phyloP scores from a whole-genome alignment of 1,284 basidiomycete species.

The Vanrija sp. region DNA sequence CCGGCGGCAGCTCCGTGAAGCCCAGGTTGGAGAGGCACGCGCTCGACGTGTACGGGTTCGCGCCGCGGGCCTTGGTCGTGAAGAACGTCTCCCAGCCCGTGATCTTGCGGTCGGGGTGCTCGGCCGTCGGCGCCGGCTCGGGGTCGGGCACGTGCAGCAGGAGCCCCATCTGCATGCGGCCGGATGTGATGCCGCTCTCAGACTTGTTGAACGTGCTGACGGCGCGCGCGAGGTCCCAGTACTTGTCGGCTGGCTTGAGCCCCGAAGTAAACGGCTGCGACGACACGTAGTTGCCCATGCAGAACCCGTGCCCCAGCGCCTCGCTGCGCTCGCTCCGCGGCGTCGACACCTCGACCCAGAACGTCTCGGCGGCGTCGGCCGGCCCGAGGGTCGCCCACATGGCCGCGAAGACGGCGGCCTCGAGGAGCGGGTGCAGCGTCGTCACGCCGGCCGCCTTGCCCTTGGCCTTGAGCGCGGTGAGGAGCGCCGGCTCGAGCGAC shows the following conservation, averaged over 20 bases:
- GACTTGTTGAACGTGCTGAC: neutral
- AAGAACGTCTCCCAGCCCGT: slow-evolving; percentile 44
- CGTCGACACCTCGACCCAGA: slow-evolving; percentile 4
- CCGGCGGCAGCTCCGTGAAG: slow-evolving; percentile 17
- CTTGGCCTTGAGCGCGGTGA: slow-evolving; percentile 16
- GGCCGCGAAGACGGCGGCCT: slow-evolving; percentile 24
- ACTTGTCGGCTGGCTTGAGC: slow-evolving; percentile 6
- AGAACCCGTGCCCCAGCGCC: slow-evolving; percentile 20
- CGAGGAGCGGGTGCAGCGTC: slow-evolving; percentile 37
- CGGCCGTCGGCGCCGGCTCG: neutral
- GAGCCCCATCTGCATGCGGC: slow-evolving; percentile 26
- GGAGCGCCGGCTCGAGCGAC: slow-evolving; percentile 8
- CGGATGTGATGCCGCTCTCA: neutral
- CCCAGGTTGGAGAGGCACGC: slow-evolving; percentile 37
- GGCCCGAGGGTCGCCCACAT: slow-evolving; percentile 22
- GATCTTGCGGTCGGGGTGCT: neutral
- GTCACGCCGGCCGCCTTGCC: slow-evolving; percentile 22
- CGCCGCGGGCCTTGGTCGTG: slow-evolving; percentile 11
- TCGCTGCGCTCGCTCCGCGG: slow-evolving; percentile 27
- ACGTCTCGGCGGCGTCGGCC: neutral
- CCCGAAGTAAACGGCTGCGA: slow-evolving; percentile 8
- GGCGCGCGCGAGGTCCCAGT: slow-evolving; percentile 22
- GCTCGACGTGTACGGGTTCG: slow-evolving; percentile 15
- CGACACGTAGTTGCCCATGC: slow-evolving; percentile 33
- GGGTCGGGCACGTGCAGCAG: slow-evolving; percentile 35